phyloP scores from a whole-genome alignment of 1,139 yeast genomes.

The Magnusiomyces paraingens region DNA sequence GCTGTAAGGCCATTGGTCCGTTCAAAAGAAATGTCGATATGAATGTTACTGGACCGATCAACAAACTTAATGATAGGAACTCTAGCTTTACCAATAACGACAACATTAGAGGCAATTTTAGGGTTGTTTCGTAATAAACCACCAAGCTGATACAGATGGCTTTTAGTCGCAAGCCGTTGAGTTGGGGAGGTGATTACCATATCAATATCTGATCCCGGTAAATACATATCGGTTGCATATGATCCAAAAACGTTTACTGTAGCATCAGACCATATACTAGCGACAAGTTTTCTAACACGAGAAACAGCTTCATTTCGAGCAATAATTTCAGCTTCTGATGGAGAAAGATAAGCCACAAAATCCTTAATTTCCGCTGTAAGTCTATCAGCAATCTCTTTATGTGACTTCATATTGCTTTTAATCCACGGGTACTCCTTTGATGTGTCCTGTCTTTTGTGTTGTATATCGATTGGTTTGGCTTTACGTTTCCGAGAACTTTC shows the following conservation, averaged over 20 bases:
- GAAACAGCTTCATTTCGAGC: conserved; percentile 63
- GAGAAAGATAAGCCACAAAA: conserved; percentile 81
- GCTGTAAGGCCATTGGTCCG: conserved; percentile 81
- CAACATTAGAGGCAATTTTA: conserved; percentile 60
- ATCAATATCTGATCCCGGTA: conserved; percentile 96
- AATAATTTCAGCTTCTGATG: conserved; percentile 67
- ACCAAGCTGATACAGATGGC: conserved; percentile 67
- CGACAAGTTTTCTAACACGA: conserved; percentile 52
- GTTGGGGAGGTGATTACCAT: conserved; percentile 71
- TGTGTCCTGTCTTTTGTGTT: conserved; percentile 10
- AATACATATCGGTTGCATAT: conserved; percentile 84
- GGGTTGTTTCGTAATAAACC: conserved; percentile 56
- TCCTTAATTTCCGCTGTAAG: conserved; percentile 81
- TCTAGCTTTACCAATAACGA: conserved; percentile 85
- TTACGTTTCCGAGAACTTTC: conserved; percentile 19
- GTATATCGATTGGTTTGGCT: conserved; percentile 21
- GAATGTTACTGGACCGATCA: conserved; percentile 64
- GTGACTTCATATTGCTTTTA: conserved; percentile 64
- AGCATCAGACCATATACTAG: conserved; percentile 69
- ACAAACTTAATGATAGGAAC: conserved; percentile 94
- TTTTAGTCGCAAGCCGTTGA: conserved; percentile 62
- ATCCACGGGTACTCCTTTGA: conserved; percentile 69
- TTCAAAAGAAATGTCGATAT: conserved; percentile 89
- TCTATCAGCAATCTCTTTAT: conserved; percentile 81
- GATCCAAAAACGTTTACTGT: conserved; percentile 90